These are phyloP conservation scores for Rhodotorula paludigena DNA, from an alignment of 768 basidiomycete species.

Conservation along the genomic window DNA sequence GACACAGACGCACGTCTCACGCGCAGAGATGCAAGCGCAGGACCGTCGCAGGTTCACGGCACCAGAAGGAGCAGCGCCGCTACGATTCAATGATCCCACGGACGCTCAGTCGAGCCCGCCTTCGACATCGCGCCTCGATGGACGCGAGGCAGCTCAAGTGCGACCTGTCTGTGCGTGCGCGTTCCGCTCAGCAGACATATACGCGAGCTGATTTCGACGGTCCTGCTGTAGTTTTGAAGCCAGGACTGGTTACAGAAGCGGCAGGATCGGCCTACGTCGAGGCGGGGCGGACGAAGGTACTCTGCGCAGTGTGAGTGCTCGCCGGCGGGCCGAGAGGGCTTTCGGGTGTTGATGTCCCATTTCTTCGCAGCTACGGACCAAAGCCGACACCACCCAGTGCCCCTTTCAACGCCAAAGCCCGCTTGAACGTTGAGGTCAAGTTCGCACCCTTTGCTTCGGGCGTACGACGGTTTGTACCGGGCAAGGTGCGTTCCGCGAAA, in stretches of 20 bases:
- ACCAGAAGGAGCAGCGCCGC: constrained; percentile 73
- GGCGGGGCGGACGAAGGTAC: constrained; percentile 82
- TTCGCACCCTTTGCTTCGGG: constrained; percentile 88
- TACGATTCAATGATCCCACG: constrained; percentile 55
- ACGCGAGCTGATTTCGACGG: constrained; percentile 12
- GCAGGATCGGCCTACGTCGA: constrained; percentile 98
- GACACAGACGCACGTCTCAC: no score
- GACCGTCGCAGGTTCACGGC: constrained; percentile 88
- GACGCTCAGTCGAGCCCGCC: constrained; percentile 34
- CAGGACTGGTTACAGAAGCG: constrained; percentile 84
- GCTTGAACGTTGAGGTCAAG: constrained; percentile 90
- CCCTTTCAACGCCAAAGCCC: constrained; percentile 61
- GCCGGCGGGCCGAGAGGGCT: constrained; percentile 21
- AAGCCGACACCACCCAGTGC: constrained; percentile 48
- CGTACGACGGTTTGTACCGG: constrained; percentile 65
- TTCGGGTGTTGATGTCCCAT: constrained; percentile 56
- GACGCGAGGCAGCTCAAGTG: constrained; percentile 60
- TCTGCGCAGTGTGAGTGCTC: constrained; percentile 80
- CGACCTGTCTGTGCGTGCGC: constrained; percentile 72
- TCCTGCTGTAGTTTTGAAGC: constrained; percentile 66
- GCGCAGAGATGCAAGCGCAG: constrained; percentile 15
- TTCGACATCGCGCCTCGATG: constrained; percentile 38
- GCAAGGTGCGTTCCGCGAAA: constrained; percentile 71
- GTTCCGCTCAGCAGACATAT: constrained; percentile 24
- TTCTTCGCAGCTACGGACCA: constrained; percentile 59